phyloP scores from a whole-genome alignment of 2,329 filamentous ascomycete genomes.

The Fusarium denticulatum region DNA sequence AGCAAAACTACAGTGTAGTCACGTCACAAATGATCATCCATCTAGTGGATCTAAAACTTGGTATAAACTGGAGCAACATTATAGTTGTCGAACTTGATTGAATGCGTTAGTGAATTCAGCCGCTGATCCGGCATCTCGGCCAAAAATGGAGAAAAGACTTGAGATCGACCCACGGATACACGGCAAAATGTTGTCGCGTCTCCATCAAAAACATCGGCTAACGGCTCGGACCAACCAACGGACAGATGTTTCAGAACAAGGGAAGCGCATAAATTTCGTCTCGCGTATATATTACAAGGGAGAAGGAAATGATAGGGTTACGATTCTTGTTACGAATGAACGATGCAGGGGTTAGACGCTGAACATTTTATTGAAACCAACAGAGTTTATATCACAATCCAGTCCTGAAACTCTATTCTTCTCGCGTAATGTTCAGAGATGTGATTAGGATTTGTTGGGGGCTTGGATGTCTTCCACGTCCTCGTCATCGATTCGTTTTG shows the following conservation, averaged over 20 bases:
- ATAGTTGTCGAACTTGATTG: neutral
- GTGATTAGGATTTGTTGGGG: neutral
- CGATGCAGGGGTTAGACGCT: neutral
- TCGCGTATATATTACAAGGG: neutral
- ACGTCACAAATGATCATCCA: neutral
- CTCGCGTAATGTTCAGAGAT: neutral
- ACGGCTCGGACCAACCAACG: neutral
- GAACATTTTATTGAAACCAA: neutral
- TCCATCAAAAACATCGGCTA: neutral
- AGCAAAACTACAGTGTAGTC: neutral
- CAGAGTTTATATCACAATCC: neutral
- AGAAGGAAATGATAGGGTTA: neutral
- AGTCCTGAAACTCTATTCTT: neutral
- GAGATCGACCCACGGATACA: slow-evolving; percentile 6
- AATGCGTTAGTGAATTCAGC: neutral
- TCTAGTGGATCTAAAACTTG: neutral
- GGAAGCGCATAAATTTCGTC: neutral
- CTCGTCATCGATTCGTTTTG: slow-evolving; percentile 24
- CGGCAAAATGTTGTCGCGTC: slow-evolving; percentile 2
- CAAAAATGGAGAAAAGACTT: neutral
- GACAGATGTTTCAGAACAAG: neutral
- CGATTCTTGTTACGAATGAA: neutral
- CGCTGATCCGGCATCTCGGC: slow-evolving; percentile 10
- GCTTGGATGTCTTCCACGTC: slow-evolving; percentile 9
- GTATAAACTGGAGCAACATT: neutral